A percentile compares a stretch with the other conserved stretches of the same genome.
Evolutionary conservation across 352 stramenopile genomes (phyloP).

Genomic region (Phytophthora pinifolia): DNA sequence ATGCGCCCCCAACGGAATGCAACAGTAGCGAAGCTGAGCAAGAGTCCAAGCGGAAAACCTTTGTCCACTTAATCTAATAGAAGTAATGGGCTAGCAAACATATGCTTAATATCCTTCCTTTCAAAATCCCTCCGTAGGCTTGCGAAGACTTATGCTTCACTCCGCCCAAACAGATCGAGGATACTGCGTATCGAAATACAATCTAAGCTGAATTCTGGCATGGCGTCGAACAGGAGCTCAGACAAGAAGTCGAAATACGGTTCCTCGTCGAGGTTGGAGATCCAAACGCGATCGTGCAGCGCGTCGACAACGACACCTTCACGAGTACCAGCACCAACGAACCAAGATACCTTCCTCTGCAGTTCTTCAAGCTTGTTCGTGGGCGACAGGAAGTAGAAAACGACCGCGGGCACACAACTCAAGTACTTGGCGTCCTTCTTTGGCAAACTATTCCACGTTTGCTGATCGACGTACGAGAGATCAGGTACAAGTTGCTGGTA

Average conservation of each 20-base stretch:
- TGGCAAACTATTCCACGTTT: neutral
- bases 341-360: slow-evolving; percentile 9
- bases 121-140: no score
- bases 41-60: no score
- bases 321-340: slow-evolving; percentile 25
- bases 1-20: no score
- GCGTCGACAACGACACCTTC: slow-evolving; percentile 32
- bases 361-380: slow-evolving; percentile 2
- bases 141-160: no score
- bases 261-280: slow-evolving; percentile 21
- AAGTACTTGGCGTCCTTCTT: neutral
- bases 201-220: no score
- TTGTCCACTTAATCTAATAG: no score
- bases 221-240: no score
- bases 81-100: no score
- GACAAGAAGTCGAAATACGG: slow-evolving; percentile 12
- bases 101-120: no score
- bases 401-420: neutral
- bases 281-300: slow-evolving; percentile 21
- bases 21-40: no score
- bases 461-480: neutral
- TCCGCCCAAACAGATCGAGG: no score
- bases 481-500: neutral
- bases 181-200: no score
- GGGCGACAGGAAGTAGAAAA: neutral